Conservation (phyloP, 805 yeast genomes). For the Candida sphagnicola region DNA sequence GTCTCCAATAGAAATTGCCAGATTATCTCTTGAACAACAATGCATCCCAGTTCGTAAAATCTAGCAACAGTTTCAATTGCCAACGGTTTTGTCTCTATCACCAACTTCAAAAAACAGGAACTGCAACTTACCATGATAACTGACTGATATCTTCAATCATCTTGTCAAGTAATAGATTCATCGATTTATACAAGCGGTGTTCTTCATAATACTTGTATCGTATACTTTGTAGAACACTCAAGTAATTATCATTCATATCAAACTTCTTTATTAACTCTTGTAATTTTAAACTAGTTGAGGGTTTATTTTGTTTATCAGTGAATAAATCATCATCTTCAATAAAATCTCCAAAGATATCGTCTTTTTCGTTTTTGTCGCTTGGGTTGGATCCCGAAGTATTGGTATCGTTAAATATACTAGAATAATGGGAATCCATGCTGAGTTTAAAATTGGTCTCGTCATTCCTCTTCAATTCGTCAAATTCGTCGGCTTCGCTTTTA, state of each 20-base stretch:
- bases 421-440: constrained; percentile 23
- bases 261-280: neutral
- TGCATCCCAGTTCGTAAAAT: no score
- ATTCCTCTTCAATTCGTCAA: neutral
- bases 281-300: constrained; percentile 5
- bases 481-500: neutral
- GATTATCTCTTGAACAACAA: no score
- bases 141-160: constrained; percentile 8
- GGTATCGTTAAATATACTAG: constrained; percentile 21
- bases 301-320: constrained; percentile 7
- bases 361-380: constrained; percentile 8
- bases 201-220: neutral
- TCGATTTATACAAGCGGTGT: constrained; percentile 4
- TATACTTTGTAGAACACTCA: constrained; percentile 3
- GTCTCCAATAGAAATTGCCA: no score
- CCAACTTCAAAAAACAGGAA: no score
- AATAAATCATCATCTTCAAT: constrained; percentile 14
- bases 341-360: constrained; percentile 9
- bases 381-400: constrained; percentile 3
- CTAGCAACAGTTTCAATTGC: no score
- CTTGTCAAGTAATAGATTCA: constrained; percentile 8
- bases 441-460: constrained; percentile 11
- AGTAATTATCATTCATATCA: neutral
- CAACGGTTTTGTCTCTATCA: no score
- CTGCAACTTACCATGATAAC: constrained; percentile 7